Base-by-base conservation (phyloP, 495 filamentous ascomycete species). In the Hyaloscypha hepaticicola region DNA sequence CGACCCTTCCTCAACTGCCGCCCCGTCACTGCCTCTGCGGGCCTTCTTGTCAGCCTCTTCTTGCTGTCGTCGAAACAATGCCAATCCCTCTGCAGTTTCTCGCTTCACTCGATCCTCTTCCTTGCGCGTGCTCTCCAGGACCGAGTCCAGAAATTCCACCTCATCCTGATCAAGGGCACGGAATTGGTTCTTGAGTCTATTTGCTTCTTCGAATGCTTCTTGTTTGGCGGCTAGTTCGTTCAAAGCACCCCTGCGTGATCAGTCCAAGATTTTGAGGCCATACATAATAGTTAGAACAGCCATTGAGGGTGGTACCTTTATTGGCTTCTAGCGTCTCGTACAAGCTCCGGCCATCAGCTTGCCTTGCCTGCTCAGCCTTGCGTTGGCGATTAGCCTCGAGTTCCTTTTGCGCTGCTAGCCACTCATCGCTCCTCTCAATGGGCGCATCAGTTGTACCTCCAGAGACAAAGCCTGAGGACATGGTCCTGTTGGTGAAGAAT, bases 141-240 rank as follows among this genome's bases (percentile, higher is more conserved):
- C 84, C 1, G 84, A 88, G 63, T 96, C 93, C 19, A 98, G 76
- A 71, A 96, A 99, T 3, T 96, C 93, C 65, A 95, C 83, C 77
- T 99, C 95, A 70, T 96, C 93, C 66, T 96, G 91, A 71, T 98
- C 93, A 41, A 99, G 84, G 9, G 91, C 84, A 60, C 93, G 89
- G 78, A 97, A 99, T 78, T 98, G 95, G 74, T 98, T 97, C 75
- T 89, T 90, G 52, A 99, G 75, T 64, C 88, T 85, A 62, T 85
- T 85, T 67, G 90, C 88, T 76, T 99, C 96, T 75, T 97, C 94
- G 75, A 97, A 96, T 57, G 91, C 92, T 71, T 96, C 93, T 78
- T 98, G 92, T 76, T 98, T 98, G 67, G 92, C 92, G 73, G 90
- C 92, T 66, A n/a, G 31, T 55, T 55, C 28, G 55, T 62, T 70